These are phyloP conservation scores for Sarocladium oryzae DNA, from an alignment of 2,329 filamentous ascomycete genomes.

Conservation along the genomic window DNA sequence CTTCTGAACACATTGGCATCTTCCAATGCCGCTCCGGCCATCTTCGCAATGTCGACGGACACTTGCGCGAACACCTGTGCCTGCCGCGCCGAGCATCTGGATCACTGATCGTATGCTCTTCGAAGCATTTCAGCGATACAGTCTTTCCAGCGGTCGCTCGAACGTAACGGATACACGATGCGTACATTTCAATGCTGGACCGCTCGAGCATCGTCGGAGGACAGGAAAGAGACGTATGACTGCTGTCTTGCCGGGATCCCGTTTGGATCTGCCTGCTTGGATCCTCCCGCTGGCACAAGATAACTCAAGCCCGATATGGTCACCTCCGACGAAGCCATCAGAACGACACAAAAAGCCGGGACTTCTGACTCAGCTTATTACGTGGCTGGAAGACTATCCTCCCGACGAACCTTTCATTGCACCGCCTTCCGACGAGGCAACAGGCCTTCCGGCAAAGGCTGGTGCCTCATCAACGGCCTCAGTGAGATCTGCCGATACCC, in stretches of 20 bases:
- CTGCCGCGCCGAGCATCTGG: constrained; percentile 21
- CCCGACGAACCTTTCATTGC: constrained; percentile 16
- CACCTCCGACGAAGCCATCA: constrained; percentile 34
- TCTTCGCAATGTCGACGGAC: constrained; percentile 20
- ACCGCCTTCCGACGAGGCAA: constrained; percentile 9
- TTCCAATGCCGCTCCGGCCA: constrained; percentile 25
- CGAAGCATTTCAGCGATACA: constrained; percentile 25
- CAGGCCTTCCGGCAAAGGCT: neutral
- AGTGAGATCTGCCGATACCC: too few relatives aligned
- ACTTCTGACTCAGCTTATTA: constrained; percentile 21
- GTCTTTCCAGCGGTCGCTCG: constrained; percentile 14
- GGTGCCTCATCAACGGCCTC: too few relatives aligned
- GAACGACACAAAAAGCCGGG: constrained; percentile 19
- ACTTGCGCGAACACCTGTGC: constrained; percentile 14
- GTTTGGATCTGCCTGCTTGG: constrained; percentile 36
- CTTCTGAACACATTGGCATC: neutral
- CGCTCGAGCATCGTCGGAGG: constrained; percentile 48
- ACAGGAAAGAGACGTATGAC: constrained; percentile 48
- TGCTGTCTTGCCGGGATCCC: constrained; percentile 36
- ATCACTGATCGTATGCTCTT: constrained; percentile 26
- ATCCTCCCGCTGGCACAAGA: neutral
- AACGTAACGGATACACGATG: constrained; percentile 17
- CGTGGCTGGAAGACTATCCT: constrained; percentile 21
- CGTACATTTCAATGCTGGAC: constrained; percentile 42
- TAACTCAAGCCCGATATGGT: constrained; percentile 37